Base-by-base conservation (phyloP, 345 rosid species). In the Schrenkiella parvula region DNA sequence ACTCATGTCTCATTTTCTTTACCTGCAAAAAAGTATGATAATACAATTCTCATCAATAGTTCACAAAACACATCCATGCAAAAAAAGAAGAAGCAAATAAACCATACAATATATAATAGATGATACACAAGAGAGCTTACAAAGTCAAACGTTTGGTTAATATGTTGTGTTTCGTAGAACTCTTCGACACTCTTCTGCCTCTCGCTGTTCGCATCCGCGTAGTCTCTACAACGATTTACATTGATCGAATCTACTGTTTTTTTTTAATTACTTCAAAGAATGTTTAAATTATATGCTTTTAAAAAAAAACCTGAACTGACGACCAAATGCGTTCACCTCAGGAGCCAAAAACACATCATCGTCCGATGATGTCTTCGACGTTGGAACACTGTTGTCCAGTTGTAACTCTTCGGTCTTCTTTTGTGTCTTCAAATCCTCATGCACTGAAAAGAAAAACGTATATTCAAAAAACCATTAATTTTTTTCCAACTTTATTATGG, bases 291-390 rank as follows among this genome's bases (percentile, higher is more conserved):
- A 25, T 13, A 4, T 25, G 13, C n/a, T n/a, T 15, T 7, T 14
- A 26, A 51, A 51, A 4, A 15, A 8, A 10, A 35, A 68, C 65
- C 68, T 69, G 47, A 61, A 66, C 17, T 71, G 66, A 28, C 55
- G 77, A 38, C 91, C 95, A 41, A 85, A 85, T 6, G 91, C 72
- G 56, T 89, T 89, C 74, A 76, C 62, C 6, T 77, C 87, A 5
- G 91, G 86, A 26, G 86, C 87, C 26, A 73, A 70, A 66, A 88
- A 84, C 18, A 64, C 79, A 1, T 50, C 81, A 31, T 37, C 70
- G 4, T 57, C 14, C 1, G 66, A 46, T 32, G 57, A 41, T 11
- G 50, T 28, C 57, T 65, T 69, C 37, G 74, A 52, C 71, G 47
- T 48, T 8, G 67, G 26, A 39, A 53, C 38, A 15, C 15, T 32